Conservation (phyloP, 1,284 basidiomycete genomes). For the Boletellus deceptivus region DNA sequence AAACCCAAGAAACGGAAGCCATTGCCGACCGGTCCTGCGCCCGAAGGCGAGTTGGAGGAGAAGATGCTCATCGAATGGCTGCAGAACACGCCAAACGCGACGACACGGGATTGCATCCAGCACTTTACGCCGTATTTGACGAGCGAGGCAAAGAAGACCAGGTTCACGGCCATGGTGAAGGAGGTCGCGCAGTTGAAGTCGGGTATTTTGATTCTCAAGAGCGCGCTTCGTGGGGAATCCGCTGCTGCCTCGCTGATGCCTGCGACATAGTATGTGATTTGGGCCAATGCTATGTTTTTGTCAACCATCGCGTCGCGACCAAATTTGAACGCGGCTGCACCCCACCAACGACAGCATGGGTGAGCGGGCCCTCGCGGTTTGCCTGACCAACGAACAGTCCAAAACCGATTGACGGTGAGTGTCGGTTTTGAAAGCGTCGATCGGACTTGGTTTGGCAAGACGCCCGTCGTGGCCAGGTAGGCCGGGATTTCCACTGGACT, state of each 20-base stretch:
- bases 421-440: constrained; percentile 17
- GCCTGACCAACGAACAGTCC: not conserved
- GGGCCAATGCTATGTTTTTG: constrained; percentile 15
- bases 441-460: constrained; percentile 22
- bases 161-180: constrained; percentile 74
- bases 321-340: constrained; percentile 15
- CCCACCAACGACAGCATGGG: not conserved
- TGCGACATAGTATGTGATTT: constrained; percentile 25
- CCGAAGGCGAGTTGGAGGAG: constrained; percentile 58
- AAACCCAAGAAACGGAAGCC: constrained; percentile 70
- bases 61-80: constrained; percentile 72
- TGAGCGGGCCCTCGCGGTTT: not conserved
- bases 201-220: constrained; percentile 60
- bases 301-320: constrained; percentile 19
- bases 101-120: constrained; percentile 72
- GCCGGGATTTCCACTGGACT: constrained; percentile 2
- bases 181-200: constrained; percentile 70
- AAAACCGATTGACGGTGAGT: constrained; percentile 11
- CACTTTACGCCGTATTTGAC: constrained; percentile 74
- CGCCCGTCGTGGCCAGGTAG: not conserved
- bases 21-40: constrained; percentile 36
- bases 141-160: constrained; percentile 63
- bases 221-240: constrained; percentile 37
- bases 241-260: constrained; percentile 24
- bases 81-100: constrained; percentile 57